A percentile compares a stretch with the other conserved stretches of the same genome.
phyloP scores from a whole-genome alignment of 2,329 filamentous ascomycete species.

The Rutstroemia sp. region DNA sequence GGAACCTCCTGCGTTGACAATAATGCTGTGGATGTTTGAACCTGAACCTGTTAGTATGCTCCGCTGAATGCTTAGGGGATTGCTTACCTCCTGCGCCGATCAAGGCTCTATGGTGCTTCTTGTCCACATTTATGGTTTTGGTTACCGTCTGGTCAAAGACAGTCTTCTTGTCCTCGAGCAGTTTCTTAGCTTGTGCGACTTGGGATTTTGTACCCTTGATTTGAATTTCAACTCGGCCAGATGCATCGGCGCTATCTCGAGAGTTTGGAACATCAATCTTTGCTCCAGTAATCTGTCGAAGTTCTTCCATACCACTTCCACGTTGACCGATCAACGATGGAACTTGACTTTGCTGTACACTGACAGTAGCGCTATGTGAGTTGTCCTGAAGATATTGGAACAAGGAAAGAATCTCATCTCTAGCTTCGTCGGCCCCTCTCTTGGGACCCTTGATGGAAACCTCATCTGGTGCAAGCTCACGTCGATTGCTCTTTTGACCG shows the following conservation, averaged over 20 bases:
- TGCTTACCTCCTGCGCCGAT: conserved; percentile 81
- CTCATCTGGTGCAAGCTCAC: conserved; percentile 76
- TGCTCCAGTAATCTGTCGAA: conserved; percentile 77
- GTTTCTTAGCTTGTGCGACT: conserved; percentile 85
- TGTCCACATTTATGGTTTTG: conserved; percentile 81
- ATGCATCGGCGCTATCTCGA: conserved; percentile 58
- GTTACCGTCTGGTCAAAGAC: conserved; percentile 86
- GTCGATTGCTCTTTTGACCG: conserved; percentile 55
- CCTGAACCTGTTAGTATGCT: conserved; percentile 41
- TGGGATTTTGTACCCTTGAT: conserved; percentile 89
- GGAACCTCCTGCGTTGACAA: conserved; percentile 81
- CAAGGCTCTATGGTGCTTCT: conserved; percentile 83
- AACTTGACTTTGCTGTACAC: conserved; percentile 84
- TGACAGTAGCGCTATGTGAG: conserved; percentile 69
- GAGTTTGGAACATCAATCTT: conserved; percentile 86
- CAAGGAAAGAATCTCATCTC: conserved; percentile 83
- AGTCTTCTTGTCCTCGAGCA: conserved; percentile 77
- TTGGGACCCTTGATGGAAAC: conserved; percentile 86
- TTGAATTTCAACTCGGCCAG: conserved; percentile 72
- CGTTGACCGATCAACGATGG: conserved; percentile 90
- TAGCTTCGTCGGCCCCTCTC: conserved; percentile 84
- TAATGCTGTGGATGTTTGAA: conserved; percentile 77
- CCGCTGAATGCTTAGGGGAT: too few species aligned
- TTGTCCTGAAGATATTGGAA: conserved; percentile 88
- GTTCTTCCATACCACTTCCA: conserved; percentile 82